Evolutionary conservation across 2,329 filamentous ascomycete genomes (phyloP), one percentile per base, ranked within the genome.

Genomic region (Pestalotiopsis sp.): DNA sequence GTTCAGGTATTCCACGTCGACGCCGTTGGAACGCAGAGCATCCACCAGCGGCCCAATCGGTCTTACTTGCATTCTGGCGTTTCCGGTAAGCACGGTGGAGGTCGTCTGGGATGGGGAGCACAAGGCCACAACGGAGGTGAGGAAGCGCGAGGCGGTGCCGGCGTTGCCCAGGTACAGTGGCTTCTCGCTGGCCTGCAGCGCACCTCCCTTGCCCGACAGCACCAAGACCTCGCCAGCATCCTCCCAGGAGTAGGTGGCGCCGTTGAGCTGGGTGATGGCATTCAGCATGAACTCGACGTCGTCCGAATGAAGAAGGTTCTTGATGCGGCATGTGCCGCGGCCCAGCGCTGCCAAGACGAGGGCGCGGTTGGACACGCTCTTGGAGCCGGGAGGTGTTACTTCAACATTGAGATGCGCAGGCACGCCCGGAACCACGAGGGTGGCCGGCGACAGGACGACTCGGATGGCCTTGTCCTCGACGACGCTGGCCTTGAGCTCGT

Each of bases 221-320:
- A 97, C 90, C 35, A 99, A 86, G 9, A 96, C 90, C 73, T 96
- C 93, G n/a, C 96, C 96, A 67, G 94, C 92, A 65, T 98, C 92
- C 79, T 98, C 94, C 95, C 95, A 99, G 0, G 91, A 88, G 81
- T 97, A 98, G 0, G 91, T 92, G 20, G 94, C 95, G 38, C 94
- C 96, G 39, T 92, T 91, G 26, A 99, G 87, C 74, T 91, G 90
- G 30, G 88, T 87, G 67, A 99, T 90, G n/a, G 96, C 95, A 67
- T 94, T 94, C 58, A 99, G 84, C 96, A 99, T 99, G 79, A 93
- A 96, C 78, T 98, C 94, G 0, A 94, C 97, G 77, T 99, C 96
- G 74, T 98, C 96, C 0, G 96, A 98, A 80, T 98, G 95, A 11
- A 99, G 86, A 39, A 99, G 84, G 74, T 99, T 98, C 79, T 89